These are phyloP conservation scores for Farysia itapuensis DNA, from an alignment of 1,284 basidiomycete genomes.

Conservation along the genomic window DNA sequence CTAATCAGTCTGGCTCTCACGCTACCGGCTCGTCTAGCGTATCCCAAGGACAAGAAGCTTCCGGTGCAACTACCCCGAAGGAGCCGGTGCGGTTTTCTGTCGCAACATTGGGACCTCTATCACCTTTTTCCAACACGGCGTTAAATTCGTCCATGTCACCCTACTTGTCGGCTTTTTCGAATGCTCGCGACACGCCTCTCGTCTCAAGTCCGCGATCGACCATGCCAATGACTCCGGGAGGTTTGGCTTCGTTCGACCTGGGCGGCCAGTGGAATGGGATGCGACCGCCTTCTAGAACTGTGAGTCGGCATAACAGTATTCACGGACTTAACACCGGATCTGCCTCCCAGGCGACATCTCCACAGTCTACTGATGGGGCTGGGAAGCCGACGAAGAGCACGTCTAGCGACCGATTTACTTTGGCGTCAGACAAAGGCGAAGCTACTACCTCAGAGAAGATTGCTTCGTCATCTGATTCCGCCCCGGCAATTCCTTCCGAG, in stretches of 20 bases:
- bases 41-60: conserved; percentile 15
- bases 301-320: conserved; percentile 39
- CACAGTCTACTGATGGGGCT: conserved; percentile 12
- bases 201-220: conserved; percentile 45
- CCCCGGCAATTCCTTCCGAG: neutral
- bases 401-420: conserved; percentile 20
- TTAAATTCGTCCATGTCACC: conserved; percentile 55
- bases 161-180: conserved; percentile 57
- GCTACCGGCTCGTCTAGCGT: conserved; percentile 10
- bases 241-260: conserved; percentile 25
- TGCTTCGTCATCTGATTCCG: neutral
- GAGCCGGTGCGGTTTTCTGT: conserved; percentile 53
- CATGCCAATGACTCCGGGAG: conserved; percentile 17
- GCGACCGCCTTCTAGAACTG: conserved; percentile 27
- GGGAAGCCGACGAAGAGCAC: conserved; percentile 18
- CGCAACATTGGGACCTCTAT: conserved; percentile 44
- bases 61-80: conserved; percentile 28
- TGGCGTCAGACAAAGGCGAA: conserved; percentile 2
- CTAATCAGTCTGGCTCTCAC: conserved; percentile 13
- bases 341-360: conserved; percentile 16
- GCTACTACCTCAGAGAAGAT: too few species aligned
- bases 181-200: conserved; percentile 55
- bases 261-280: conserved; percentile 37
- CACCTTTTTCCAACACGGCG: conserved; percentile 55
- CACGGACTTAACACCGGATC: conserved; percentile 27